phyloP scores from a whole-genome alignment of 768 basidiomycete species.

The Boletus vermiculosoides region DNA sequence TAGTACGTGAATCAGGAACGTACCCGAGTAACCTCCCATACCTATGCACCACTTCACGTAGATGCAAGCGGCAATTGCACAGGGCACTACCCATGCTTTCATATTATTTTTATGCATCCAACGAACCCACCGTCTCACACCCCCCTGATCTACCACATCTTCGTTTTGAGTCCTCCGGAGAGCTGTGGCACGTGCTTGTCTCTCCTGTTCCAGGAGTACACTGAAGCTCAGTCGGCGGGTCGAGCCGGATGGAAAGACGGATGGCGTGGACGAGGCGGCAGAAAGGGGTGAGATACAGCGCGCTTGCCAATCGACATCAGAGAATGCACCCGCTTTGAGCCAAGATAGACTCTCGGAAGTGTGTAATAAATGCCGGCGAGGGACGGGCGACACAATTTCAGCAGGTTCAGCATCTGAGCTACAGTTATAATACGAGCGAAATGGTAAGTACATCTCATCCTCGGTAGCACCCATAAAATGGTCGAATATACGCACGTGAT shows the following conservation, averaged over 20 bases:
- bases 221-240: slow-evolving; percentile 40
- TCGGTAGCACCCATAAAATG: background rate
- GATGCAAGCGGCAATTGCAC: slow-evolving; percentile 49
- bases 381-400: slow-evolving; percentile 62
- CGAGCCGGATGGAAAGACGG: slow-evolving; percentile 23
- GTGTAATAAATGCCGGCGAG: slow-evolving; percentile 65
- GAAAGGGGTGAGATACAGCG: slow-evolving; percentile 48
- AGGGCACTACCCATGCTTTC: slow-evolving; percentile 58
- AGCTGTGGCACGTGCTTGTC: slow-evolving; percentile 13
- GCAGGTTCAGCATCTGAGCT: slow-evolving; percentile 32
- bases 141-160: slow-evolving; percentile 32
- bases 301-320: slow-evolving; percentile 41
- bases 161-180: slow-evolving; percentile 16
- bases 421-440: background rate
- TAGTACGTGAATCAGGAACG: slow-evolving; percentile 21
- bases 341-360: slow-evolving; percentile 58
- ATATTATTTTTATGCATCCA: slow-evolving; percentile 77
- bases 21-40: slow-evolving; percentile 81
- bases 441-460: background rate
- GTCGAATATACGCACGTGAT: slow-evolving; percentile 13
- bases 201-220: slow-evolving; percentile 40
- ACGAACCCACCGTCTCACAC: slow-evolving; percentile 64
- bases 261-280: slow-evolving; percentile 28
- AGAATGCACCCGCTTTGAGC: slow-evolving; percentile 46
- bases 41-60: slow-evolving; percentile 70